Evolutionary conservation across 495 filamentous ascomycete species (phyloP).

Genomic region (Lichenothelia convexa): DNA sequence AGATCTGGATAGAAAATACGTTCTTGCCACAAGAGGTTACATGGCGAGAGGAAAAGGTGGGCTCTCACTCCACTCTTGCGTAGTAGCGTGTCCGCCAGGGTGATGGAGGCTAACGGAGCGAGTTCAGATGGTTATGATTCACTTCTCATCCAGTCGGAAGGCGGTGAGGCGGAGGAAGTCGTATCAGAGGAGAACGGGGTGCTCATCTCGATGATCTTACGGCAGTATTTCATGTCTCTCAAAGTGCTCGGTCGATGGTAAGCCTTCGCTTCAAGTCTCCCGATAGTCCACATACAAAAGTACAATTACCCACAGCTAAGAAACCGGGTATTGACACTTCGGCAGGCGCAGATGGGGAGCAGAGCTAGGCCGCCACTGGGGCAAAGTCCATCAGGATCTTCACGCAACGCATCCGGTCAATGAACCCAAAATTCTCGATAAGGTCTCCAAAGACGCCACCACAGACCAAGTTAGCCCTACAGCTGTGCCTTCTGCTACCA

Average conservation of each 20-base stretch:
- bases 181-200: conserved; percentile 74
- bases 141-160: conserved; percentile 47
- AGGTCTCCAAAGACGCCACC: background rate
- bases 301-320: too few relatives aligned
- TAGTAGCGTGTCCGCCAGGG: too few relatives aligned
- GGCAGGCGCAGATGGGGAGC: conserved; percentile 37
- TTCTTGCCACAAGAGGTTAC: conserved; percentile 59
- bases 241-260: conserved; percentile 66
- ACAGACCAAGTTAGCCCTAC: background rate
- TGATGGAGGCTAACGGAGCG: too few relatives aligned
- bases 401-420: conserved; percentile 17
- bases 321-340: too few relatives aligned
- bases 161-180: conserved; percentile 55
- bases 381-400: conserved; percentile 35
- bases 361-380: conserved; percentile 42
- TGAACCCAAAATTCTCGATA: background rate
- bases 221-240: conserved; percentile 76
- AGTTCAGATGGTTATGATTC: conserved; percentile 61
- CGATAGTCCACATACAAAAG: too few relatives aligned
- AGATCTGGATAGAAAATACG: conserved; percentile 41
- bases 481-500: conserved; percentile 2
- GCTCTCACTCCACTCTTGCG: background rate
- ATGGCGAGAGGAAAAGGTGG: conserved; percentile 59
- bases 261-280: too few relatives aligned
- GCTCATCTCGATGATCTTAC: conserved; percentile 62